phyloP scores from a whole-genome alignment of 2,329 filamentous ascomycete genomes.

The Colletotrichum phormii region DNA sequence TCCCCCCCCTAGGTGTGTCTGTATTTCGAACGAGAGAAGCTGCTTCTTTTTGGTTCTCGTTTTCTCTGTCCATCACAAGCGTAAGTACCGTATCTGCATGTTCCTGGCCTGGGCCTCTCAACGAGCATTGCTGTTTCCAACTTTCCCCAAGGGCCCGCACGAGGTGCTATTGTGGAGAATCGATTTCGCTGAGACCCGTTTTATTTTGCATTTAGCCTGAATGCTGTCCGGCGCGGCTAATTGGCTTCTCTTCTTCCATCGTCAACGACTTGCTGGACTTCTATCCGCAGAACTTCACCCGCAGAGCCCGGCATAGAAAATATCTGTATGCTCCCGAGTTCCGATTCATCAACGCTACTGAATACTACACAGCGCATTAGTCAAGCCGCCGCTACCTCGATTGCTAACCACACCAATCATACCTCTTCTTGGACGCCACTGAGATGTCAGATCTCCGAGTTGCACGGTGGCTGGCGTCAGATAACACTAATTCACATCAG shows the following conservation, averaged over 20 bases:
- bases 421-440: neutral
- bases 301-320: neutral
- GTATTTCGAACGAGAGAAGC: neutral
- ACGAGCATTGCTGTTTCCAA: neutral
- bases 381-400: neutral
- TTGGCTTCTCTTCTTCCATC: conserved; percentile 29
- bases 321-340: neutral
- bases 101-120: conserved; percentile 6
- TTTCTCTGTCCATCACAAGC: neutral
- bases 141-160: neutral
- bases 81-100: neutral
- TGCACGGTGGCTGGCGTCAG: neutral
- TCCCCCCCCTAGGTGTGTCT: neutral
- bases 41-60: neutral
- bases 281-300: neutral
- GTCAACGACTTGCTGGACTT: neutral
- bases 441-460: conserved; percentile 9
- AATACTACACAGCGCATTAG: neutral
- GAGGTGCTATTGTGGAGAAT: conserved; percentile 3
- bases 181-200: conserved; percentile 28
- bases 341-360: neutral
- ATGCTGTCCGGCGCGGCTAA: conserved; percentile 32
- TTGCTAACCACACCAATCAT: neutral
- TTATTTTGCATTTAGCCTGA: conserved; percentile 36
- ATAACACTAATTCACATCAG: neutral